phyloP scores from a whole-genome alignment of 164 flowering plant species.

The Nelumbo lutea region DNA sequence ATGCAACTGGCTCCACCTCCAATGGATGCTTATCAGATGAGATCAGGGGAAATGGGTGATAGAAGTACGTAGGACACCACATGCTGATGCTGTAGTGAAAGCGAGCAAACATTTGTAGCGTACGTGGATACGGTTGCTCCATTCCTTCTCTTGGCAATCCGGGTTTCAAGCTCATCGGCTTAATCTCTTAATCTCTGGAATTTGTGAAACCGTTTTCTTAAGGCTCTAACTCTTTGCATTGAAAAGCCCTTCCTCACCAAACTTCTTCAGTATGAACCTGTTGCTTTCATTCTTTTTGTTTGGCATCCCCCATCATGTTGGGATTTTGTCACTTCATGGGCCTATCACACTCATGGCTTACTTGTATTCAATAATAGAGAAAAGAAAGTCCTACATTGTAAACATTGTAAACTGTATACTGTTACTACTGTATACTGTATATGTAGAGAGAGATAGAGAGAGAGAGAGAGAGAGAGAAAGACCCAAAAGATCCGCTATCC shows the following conservation, averaged over 20 bases:
- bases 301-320: not conserved
- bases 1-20: too few species aligned
- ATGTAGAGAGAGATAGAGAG: not conserved
- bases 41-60: too few species aligned
- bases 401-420: not conserved
- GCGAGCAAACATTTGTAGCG: too few species aligned
- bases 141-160: not conserved
- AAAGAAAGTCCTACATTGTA: not conserved
- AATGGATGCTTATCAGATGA: too few species aligned
- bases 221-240: not conserved
- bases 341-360: too few species aligned
- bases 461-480: constrained; percentile 2
- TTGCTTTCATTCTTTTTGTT: not conserved
- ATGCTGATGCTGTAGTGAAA: too few species aligned
- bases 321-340: not conserved
- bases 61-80: too few species aligned
- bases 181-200: too few species aligned
- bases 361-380: not conserved
- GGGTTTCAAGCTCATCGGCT: too few species aligned
- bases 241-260: not conserved
- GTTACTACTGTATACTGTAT: not conserved
- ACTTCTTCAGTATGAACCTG: not conserved
- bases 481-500: too few species aligned
- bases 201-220: too few species aligned
- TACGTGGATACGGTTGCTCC: not conserved